Conservation (phyloP, 441 rosid genomes). For the Euphorbia celastroides region DNA sequence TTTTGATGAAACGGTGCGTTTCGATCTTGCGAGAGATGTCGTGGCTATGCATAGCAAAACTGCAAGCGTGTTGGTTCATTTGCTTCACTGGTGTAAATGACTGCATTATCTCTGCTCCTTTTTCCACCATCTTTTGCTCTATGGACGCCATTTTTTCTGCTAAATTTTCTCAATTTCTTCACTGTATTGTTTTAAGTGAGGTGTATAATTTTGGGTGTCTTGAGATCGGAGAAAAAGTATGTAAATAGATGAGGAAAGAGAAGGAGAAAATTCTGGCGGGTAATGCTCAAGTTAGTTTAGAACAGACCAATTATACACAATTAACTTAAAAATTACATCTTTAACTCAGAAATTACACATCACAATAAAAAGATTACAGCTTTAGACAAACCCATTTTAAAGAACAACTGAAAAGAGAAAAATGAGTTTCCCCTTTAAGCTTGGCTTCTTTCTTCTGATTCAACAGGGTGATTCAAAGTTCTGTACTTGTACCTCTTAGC, state of each 20-base stretch:
- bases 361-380: background rate
- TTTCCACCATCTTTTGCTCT: constrained; percentile 40
- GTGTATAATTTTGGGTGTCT: too few relatives aligned
- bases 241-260: too few relatives aligned
- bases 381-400: background rate
- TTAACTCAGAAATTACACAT: background rate
- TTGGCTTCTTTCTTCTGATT: background rate
- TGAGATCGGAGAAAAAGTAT: too few relatives aligned
- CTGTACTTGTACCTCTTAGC: constrained; percentile 60
- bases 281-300: too few relatives aligned
- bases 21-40: constrained; percentile 70
- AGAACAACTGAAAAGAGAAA: background rate
- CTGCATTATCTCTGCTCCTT: constrained; percentile 55
- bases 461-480: constrained; percentile 18
- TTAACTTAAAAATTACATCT: too few relatives aligned
- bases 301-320: too few relatives aligned
- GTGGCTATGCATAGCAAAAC: constrained; percentile 58
- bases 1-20: constrained; percentile 54
- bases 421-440: background rate
- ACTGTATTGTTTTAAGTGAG: too few relatives aligned
- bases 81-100: constrained; percentile 53
- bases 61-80: constrained; percentile 53
- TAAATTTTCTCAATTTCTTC: too few relatives aligned
- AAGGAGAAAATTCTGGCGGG: too few relatives aligned
- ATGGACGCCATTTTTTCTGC: too few relatives aligned